Conservation (phyloP, 2,329 filamentous ascomycete species). For the Diaporthe sp. region DNA sequence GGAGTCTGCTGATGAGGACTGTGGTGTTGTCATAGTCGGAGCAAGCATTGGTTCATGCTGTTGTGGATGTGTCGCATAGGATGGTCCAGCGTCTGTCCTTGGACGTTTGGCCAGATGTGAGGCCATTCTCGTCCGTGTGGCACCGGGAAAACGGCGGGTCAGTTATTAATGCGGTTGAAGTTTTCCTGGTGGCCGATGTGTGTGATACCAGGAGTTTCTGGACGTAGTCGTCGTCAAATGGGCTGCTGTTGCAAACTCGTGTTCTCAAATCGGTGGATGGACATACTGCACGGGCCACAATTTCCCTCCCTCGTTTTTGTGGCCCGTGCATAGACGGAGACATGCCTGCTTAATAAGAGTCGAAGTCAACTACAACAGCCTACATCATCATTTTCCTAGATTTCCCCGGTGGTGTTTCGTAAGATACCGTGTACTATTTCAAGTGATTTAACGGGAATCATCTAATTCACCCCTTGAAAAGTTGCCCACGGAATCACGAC, state of each 20-base stretch:
- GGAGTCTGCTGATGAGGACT: background rate
- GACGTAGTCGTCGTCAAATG: background rate
- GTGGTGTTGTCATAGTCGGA: background rate
- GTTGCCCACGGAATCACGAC: no score
- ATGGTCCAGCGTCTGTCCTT: slow-evolving; percentile 12
- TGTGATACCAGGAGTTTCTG: background rate
- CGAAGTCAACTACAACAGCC: background rate
- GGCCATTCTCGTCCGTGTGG: background rate
- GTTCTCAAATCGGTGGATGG: background rate
- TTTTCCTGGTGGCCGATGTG: background rate
- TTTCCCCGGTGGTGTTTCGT: background rate
- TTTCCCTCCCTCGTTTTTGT: no score
- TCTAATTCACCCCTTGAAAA: background rate
- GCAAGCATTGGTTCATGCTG: background rate
- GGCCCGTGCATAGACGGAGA: slow-evolving; percentile 2
- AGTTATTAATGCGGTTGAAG: background rate
- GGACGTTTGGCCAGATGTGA: background rate
- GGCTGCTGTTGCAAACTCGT: background rate
- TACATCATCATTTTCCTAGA: background rate
- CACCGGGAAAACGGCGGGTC: no score
- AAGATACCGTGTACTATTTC: background rate
- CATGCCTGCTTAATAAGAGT: background rate
- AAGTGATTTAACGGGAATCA: background rate
- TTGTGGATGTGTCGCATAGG: background rate
- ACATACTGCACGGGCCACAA: slow-evolving; percentile 9